These are phyloP conservation scores for Tuber umbilicatum DNA, from an alignment of 495 filamentous ascomycete genomes.

Conservation along the genomic window DNA sequence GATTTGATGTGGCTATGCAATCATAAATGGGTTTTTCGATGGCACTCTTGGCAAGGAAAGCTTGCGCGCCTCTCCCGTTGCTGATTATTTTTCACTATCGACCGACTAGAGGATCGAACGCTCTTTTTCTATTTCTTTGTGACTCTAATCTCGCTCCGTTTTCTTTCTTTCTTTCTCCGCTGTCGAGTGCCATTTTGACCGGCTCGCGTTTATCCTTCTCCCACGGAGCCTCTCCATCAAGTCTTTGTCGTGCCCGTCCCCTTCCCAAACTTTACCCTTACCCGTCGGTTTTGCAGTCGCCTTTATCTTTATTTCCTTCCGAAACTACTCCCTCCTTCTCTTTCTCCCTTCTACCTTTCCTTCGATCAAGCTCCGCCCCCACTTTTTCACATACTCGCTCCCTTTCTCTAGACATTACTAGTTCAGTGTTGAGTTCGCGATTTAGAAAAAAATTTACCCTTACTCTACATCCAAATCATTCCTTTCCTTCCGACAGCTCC, in stretches of 20 bases:
- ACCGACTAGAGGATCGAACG: neutral
- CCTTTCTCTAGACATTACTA: neutral
- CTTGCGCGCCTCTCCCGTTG: neutral
- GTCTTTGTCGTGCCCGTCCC: neutral
- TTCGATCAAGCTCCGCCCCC: neutral
- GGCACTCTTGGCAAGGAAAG: neutral
- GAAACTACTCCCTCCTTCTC: neutral
- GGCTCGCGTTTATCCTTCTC: neutral
- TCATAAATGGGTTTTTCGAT: neutral
- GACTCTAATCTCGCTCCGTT: neutral
- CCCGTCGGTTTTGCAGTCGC: neutral
- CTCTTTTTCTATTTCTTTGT: neutral
- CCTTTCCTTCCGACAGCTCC: neutral
- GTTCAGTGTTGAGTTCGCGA: neutral
- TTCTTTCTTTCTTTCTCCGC: neutral
- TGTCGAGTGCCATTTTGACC: neutral
- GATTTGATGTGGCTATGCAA: neutral
- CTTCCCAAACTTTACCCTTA: neutral
- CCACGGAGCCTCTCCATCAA: neutral
- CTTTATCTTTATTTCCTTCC: neutral
- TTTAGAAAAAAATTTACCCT: neutral
- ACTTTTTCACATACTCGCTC: neutral
- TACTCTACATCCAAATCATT: neutral
- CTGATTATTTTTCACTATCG: neutral
- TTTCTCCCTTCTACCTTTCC: neutral